Base-by-base conservation (phyloP, 2,329 filamentous ascomycete species). In the Chaetothyriales sp. region DNA sequence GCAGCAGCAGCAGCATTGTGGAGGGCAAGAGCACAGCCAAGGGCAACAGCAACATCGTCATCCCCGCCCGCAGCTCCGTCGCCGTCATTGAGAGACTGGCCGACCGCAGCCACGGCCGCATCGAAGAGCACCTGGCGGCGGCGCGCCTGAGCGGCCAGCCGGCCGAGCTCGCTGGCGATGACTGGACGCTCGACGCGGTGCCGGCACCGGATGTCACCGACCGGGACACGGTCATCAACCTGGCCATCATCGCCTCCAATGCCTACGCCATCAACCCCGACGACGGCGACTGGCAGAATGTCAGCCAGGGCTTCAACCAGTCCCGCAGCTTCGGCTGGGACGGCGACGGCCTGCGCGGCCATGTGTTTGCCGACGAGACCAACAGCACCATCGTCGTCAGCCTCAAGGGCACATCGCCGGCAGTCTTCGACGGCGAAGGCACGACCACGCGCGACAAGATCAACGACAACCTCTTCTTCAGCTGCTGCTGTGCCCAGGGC, bases 401-500 rank as follows among this genome's bases (percentile, higher is more conserved):
- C 4, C 70, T 98, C 52, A 98, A 98, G 70, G 92, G 90, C 50
- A 95, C 89, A 0, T 86, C 83, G 1, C 80, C 84, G 1, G 90
- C 92, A 10, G 82, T 97, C 2, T 97, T 95, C 64, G 90, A 97
- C 66, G 92, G 92, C n/a, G 86, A 90, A 40, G 90, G 89, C 49
- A 97, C 92, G 1, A 97, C 90, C 0, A 94, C 89, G 22, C 95
- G 95, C 60, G 92, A 98, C 71, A 98, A 98, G 71, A 75, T 89
- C 63, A 98, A 97, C 66, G 92, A 98, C 69, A 98, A 98, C 65
- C 75, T 98, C 8, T 95, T 94, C 69, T 95, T 95, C 71, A 94
- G 89, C 64, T 98, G 92, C 70, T 98, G 92, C 68, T 98, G 92
- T 69, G 92, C 82, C 3, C 89, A 95, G 69, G 89, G 94, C 61